phyloP scores from a whole-genome alignment of 176 grass and related monocot species.

The Juncus effusus region DNA sequence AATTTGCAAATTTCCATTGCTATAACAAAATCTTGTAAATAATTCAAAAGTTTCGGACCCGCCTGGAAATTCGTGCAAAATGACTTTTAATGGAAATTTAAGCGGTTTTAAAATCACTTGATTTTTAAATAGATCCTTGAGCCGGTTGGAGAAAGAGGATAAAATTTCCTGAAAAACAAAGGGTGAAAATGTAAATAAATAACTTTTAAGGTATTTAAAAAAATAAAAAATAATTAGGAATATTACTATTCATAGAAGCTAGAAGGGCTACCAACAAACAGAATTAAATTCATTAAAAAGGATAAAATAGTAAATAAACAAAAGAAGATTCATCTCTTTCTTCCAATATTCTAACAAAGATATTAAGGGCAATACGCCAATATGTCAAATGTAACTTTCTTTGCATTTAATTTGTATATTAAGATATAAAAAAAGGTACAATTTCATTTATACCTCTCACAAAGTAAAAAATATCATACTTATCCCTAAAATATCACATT shows the following conservation, averaged over 20 bases:
- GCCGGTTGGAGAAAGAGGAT: constrained; percentile 46
- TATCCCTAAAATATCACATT: background rate
- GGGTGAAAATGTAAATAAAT: constrained; percentile 2
- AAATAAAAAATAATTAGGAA: too few species aligned
- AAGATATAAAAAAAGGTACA: background rate
- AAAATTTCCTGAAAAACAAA: constrained; percentile 66
- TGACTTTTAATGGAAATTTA: constrained; percentile 35
- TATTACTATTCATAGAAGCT: too few species aligned
- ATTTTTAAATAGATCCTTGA: constrained; percentile 37
- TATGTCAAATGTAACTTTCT: constrained; percentile 1
- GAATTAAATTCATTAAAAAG: too few species aligned
- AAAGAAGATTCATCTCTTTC: background rate
- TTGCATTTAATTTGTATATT: constrained; percentile 14
- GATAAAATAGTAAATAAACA: too few species aligned
- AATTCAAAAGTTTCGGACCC: constrained; percentile 77
- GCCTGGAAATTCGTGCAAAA: constrained; percentile 60
- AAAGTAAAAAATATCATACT: constrained; percentile 7
- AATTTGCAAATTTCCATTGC: constrained; percentile 28
- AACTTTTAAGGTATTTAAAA: constrained; percentile 7
- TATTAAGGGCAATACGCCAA: background rate
- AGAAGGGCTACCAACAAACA: too few species aligned
- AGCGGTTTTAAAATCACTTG: constrained; percentile 18
- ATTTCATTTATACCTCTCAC: background rate
- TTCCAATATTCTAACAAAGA: background rate
- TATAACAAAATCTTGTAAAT: constrained; percentile 69